Evolutionary conservation across 768 basidiomycete genomes (phyloP).

Genomic region (Rhizopogon sp.): DNA sequence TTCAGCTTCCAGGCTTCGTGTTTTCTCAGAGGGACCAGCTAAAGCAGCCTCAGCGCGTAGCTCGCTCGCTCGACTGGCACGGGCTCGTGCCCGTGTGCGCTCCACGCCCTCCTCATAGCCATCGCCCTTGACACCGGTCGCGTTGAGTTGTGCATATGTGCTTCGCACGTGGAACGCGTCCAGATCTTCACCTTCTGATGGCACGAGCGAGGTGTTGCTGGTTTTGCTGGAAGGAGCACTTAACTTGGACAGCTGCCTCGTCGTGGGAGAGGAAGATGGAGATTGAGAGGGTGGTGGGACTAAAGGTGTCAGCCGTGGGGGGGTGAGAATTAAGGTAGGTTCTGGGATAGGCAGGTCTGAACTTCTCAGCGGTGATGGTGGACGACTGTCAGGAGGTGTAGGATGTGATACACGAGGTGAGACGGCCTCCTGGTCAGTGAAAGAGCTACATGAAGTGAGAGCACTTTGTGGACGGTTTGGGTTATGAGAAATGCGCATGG

Average conservation of each 20-base stretch:
- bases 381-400: slow-evolving; percentile 24
- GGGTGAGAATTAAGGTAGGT: slow-evolving; percentile 12
- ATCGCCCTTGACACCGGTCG: slow-evolving; percentile 88
- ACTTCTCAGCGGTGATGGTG: slow-evolving; percentile 17
- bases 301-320: slow-evolving; percentile 12
- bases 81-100: slow-evolving; percentile 75
- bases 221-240: slow-evolving; percentile 44
- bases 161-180: slow-evolving; percentile 81
- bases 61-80: slow-evolving; percentile 52
- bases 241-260: slow-evolving; percentile 22
- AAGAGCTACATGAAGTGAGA: slow-evolving; percentile 24
- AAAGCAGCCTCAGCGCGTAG: slow-evolving; percentile 51
- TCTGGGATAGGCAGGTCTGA: slow-evolving; percentile 22
- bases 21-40: slow-evolving; percentile 55
- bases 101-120: slow-evolving; percentile 94
- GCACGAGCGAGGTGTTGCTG: slow-evolving; percentile 59
- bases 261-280: slow-evolving; percentile 21
- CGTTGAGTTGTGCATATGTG: slow-evolving; percentile 88
- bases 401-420: slow-evolving; percentile 12
- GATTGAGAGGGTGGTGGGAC: slow-evolving; percentile 32
- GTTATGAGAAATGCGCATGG: slow-evolving; percentile 15
- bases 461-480: slow-evolving; percentile 19
- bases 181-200: slow-evolving; percentile 74
- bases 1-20: slow-evolving; percentile 60
- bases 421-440: slow-evolving; percentile 10